These are phyloP conservation scores for Epichloe amarillans DNA, from an alignment of 2,329 filamentous ascomycete species.

Conservation along the genomic window DNA sequence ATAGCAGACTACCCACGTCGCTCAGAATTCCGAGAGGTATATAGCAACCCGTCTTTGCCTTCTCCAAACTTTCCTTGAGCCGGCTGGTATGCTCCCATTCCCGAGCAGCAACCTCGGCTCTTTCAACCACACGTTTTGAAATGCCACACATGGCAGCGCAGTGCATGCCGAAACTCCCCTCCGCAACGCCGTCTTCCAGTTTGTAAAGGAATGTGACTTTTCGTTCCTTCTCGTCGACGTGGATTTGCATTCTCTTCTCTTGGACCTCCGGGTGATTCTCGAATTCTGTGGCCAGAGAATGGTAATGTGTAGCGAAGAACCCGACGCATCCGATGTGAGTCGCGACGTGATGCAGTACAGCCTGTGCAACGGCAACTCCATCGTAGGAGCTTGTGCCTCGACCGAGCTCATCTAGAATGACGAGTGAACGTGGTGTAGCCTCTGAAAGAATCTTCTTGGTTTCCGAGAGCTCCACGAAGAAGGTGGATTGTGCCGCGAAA, in stretches of 20 bases:
- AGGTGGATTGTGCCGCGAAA: constrained; percentile 92
- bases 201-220: constrained; percentile 96
- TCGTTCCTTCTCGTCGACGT: constrained; percentile 72
- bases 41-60: constrained; percentile 64
- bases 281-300: constrained; percentile 85
- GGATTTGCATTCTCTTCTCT: constrained; percentile 83
- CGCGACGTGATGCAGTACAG: constrained; percentile 91
- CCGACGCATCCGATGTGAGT: constrained; percentile 86
- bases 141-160: constrained; percentile 98
- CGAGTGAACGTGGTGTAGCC: constrained; percentile 82
- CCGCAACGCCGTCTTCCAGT: constrained; percentile 82
- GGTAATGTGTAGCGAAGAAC: constrained; percentile 97
- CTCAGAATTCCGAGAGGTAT: constrained; percentile 78
- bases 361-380: constrained; percentile 89
- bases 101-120: constrained; percentile 75
- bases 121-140: constrained; percentile 63
- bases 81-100: constrained; percentile 94
- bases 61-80: constrained; percentile 77
- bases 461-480: constrained; percentile 94
- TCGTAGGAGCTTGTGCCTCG: constrained; percentile 93
- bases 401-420: constrained; percentile 93
- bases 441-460: constrained; percentile 96
- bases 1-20: constrained; percentile 68
- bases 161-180: constrained; percentile 98
- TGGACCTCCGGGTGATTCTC: constrained; percentile 76